A percentile compares a stretch with the other conserved stretches of the same genome.
Conservation (phyloP, 2,329 filamentous ascomycete genomes). For the Exophiala phaeomuriformis region DNA sequence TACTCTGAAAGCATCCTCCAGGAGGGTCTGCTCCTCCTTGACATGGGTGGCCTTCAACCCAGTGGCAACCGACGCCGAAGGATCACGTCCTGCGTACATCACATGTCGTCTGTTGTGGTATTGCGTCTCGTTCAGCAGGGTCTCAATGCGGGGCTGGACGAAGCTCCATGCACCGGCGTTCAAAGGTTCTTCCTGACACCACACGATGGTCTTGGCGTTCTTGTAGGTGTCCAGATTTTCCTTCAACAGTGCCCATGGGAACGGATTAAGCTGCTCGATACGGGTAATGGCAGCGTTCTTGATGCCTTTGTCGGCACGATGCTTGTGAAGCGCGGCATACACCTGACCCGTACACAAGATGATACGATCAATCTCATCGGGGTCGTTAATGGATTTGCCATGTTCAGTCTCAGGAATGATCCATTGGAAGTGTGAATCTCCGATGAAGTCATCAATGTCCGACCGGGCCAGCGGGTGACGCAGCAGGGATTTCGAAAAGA, state of each 20-base stretch:
- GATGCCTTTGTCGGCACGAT: constrained; percentile 77
- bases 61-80: constrained; percentile 87
- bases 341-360: constrained; percentile 94
- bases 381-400: constrained; percentile 63
- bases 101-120: constrained; percentile 92
- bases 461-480: constrained; percentile 91
- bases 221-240: constrained; percentile 96
- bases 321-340: constrained; percentile 80
- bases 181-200: constrained; percentile 94
- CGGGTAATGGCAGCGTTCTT: constrained; percentile 90
- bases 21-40: constrained; percentile 86
- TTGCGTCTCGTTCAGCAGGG: constrained; percentile 83
- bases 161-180: constrained; percentile 97
- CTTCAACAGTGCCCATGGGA: constrained; percentile 94
- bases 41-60: constrained; percentile 80
- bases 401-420: constrained; percentile 89
- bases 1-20: constrained; percentile 57
- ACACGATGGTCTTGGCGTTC: constrained; percentile 95
- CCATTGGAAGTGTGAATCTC: constrained; percentile 90
- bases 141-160: constrained; percentile 96
- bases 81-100: constrained; percentile 91
- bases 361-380: constrained; percentile 85
- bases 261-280: constrained; percentile 95
- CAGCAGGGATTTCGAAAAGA: constrained; percentile 96
- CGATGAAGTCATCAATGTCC: constrained; percentile 80